These are phyloP conservation scores for Colletotrichum sp. DNA, from an alignment of 2,329 filamentous ascomycete genomes.

Conservation along the genomic window DNA sequence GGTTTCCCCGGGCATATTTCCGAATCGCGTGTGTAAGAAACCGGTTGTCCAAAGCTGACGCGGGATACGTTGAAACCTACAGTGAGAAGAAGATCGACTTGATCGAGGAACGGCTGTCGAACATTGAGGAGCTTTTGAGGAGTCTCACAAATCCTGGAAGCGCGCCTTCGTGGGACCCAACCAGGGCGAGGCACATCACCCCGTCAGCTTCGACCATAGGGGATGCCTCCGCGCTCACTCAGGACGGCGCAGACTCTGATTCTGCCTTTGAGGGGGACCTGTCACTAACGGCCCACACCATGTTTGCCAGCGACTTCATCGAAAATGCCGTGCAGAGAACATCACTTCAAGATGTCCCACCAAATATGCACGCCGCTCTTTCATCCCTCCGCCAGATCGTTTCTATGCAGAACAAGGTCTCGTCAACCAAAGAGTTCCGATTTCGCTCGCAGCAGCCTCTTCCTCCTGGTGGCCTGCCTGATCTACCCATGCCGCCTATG, in stretches of 20 bases:
- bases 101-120: constrained; percentile 49
- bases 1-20: neutral
- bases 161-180: neutral
- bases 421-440: constrained; percentile 45
- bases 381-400: constrained; percentile 58
- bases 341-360: constrained; percentile 48
- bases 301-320: constrained; percentile 60
- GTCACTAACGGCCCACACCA: constrained; percentile 54
- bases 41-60: neutral
- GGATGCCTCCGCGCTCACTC: constrained; percentile 22
- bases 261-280: constrained; percentile 53
- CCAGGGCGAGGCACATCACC: constrained; percentile 25
- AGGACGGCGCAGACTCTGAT: constrained; percentile 45
- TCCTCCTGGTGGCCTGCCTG: constrained; percentile 50
- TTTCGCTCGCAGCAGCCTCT: constrained; percentile 52
- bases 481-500: constrained; percentile 61
- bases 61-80: neutral
- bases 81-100: constrained; percentile 61
- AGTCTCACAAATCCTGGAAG: constrained; percentile 34
- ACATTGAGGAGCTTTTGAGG: constrained; percentile 49
- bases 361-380: constrained; percentile 59
- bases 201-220: constrained; percentile 21
- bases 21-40: neutral
- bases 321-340: constrained; percentile 57
- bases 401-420: constrained; percentile 50